Conservation (phyloP, 257 asterid species). For the Haberlea rhodopensis region DNA sequence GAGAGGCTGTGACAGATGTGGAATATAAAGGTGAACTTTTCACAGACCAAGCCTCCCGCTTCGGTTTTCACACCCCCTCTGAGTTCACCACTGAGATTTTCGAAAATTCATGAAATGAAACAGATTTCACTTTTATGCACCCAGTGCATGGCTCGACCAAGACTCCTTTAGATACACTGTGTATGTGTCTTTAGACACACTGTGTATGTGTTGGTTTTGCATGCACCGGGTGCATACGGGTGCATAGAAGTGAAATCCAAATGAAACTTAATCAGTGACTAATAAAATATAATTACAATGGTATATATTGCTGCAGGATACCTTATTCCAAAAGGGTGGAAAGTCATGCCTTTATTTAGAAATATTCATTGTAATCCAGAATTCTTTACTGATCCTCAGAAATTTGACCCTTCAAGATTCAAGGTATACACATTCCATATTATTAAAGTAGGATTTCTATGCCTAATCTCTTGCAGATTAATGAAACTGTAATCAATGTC, state of each 20-base stretch:
- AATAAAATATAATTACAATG: background rate
- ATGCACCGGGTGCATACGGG: too few relatives aligned
- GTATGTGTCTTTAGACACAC: too few relatives aligned
- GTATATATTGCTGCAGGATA: slow-evolving; percentile 43
- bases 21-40: slow-evolving; percentile 59
- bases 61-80: too few relatives aligned
- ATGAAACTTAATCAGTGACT: background rate
- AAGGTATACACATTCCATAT: slow-evolving; percentile 43
- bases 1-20: slow-evolving; percentile 85
- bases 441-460: too few relatives aligned
- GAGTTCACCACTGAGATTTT: too few relatives aligned
- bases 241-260: too few relatives aligned
- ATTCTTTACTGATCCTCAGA: slow-evolving; percentile 64
- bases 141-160: too few relatives aligned
- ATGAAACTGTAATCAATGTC: background rate
- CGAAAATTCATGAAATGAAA: background rate
- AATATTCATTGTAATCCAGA: slow-evolving; percentile 89
- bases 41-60: too few relatives aligned
- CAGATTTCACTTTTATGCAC: too few relatives aligned
- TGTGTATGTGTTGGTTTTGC: too few relatives aligned
- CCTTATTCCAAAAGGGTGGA: slow-evolving; percentile 95
- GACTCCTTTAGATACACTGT: too few relatives aligned
- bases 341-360: slow-evolving; percentile 89
- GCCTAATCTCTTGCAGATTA: background rate
- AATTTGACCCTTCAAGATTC: slow-evolving; percentile 72